Percentiles rank a stretch among this genome's conserved stretches.
Evolutionary conservation across 106 monocot species (phyloP).

Genomic region (Dioscorea alata): DNA sequence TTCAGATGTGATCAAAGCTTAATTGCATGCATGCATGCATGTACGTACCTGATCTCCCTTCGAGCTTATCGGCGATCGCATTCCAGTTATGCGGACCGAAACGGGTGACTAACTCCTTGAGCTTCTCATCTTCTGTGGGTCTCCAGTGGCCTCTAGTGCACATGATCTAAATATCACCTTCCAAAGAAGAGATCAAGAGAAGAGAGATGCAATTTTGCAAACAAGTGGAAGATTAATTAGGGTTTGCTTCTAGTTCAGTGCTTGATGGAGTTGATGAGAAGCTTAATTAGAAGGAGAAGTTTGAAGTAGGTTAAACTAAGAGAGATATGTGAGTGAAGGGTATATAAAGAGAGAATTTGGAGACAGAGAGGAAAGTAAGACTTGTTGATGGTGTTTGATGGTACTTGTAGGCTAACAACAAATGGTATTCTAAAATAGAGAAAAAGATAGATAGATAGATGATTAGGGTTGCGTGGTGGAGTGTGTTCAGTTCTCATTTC

Average conservation of each 20-base stretch:
- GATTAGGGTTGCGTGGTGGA: neutral
- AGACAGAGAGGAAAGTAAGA: neutral
- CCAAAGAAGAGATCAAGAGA: neutral
- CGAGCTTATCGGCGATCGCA: slow-evolving; percentile 64
- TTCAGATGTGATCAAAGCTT: too few relatives aligned
- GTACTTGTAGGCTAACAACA: too few relatives aligned
- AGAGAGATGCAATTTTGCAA: neutral
- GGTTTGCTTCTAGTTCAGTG: neutral
- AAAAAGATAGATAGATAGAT: too few relatives aligned
- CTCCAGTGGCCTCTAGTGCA: slow-evolving; percentile 75
- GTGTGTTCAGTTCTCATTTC: slow-evolving; percentile 4
- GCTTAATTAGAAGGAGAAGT: neutral
- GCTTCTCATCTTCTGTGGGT: slow-evolving; percentile 67
- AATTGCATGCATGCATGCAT: neutral
- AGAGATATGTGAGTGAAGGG: neutral
- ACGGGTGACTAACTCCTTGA: slow-evolving; percentile 49
- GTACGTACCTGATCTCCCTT: slow-evolving; percentile 55
- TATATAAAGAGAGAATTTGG: neutral
- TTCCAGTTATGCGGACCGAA: slow-evolving; percentile 84
- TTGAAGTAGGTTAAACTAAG: too few relatives aligned
- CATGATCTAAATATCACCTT: slow-evolving; percentile 21
- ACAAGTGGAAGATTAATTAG: neutral
- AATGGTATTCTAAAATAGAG: too few relatives aligned
- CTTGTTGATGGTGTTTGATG: neutral
- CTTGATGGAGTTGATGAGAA: too few relatives aligned